Evolutionary conservation across 129 eudicot species (phyloP).

Genomic region (Escallonia rubra): DNA sequence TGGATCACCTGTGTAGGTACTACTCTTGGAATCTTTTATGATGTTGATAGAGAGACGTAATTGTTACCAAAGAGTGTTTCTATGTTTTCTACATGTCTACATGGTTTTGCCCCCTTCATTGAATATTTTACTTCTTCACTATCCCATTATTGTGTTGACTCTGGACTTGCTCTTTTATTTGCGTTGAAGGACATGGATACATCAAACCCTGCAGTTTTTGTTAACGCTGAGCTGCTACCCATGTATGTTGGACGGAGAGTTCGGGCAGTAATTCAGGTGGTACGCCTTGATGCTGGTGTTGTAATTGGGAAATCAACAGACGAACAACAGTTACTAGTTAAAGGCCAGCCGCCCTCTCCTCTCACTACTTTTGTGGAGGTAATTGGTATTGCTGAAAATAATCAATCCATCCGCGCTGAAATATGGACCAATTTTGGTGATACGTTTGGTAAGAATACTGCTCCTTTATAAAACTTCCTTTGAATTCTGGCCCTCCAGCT

Average conservation of each 20-base stretch:
- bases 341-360: constrained; percentile 45
- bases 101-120: too few species aligned
- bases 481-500: neutral
- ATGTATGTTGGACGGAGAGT: constrained; percentile 63
- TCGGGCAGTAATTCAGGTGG: constrained; percentile 71
- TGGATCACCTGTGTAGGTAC: too few species aligned
- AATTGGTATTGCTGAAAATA: constrained; percentile 75
- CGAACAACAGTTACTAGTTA: constrained; percentile 57
- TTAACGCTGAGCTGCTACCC: constrained; percentile 68
- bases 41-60: too few species aligned
- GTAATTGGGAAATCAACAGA: constrained; percentile 65
- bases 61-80: too few species aligned
- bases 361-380: constrained; percentile 75
- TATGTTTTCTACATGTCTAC: too few species aligned
- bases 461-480: neutral
- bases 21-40: too few species aligned
- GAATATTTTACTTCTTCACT: too few species aligned
- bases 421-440: constrained; percentile 86
- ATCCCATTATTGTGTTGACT: too few species aligned
- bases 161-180: too few species aligned
- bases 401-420: constrained; percentile 61
- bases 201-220: constrained; percentile 81
- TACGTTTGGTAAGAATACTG: constrained; percentile 41
- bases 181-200: constrained; percentile 59
- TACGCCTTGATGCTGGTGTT: constrained; percentile 55